These are phyloP conservation scores for Cryphonectria carpinicola DNA, from an alignment of 2,329 filamentous ascomycete species.

Conservation along the genomic window DNA sequence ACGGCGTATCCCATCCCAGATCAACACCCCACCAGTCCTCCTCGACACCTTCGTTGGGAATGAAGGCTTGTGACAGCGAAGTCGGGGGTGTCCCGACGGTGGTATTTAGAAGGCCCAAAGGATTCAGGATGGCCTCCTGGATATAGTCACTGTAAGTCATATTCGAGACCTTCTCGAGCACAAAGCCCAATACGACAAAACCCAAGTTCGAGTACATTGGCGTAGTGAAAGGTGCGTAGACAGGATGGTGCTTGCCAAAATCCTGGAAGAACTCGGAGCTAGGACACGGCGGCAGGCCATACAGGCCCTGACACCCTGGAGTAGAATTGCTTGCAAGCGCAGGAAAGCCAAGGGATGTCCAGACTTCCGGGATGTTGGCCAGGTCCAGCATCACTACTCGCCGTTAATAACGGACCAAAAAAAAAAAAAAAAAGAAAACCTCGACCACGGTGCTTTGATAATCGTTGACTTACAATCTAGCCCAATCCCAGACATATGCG, in stretches of 20 bases:
- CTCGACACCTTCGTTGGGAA: conserved; percentile 36
- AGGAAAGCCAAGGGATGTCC: conserved; percentile 40
- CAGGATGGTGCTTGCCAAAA: conserved; percentile 40
- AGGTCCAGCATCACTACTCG: conserved; percentile 40
- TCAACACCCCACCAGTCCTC: conserved; percentile 38
- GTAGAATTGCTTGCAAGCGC: conserved; percentile 35
- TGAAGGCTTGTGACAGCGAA: conserved; percentile 39
- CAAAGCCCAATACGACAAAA: conserved; percentile 49
- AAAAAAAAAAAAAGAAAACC: neutral
- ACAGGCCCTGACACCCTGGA: conserved; percentile 42
- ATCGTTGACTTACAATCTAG: conserved; percentile 39
- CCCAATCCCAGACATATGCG: conserved; percentile 49
- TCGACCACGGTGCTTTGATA: neutral
- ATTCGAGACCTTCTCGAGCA: conserved; percentile 49
- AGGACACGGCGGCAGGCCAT: conserved; percentile 39
- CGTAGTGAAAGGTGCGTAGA: conserved; percentile 47
- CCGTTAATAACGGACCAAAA: conserved; percentile 11
- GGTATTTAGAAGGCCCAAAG: conserved; percentile 44
- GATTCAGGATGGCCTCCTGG: conserved; percentile 45
- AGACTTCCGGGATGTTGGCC: conserved; percentile 35
- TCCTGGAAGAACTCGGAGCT: conserved; percentile 36
- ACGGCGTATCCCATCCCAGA: conserved; percentile 30
- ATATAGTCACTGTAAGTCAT: conserved; percentile 45
- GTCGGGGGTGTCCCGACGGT: conserved; percentile 43
- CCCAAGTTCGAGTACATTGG: conserved; percentile 56